These are phyloP conservation scores for Phytophthora citrophthora DNA, from an alignment of 352 stramenopile species.

Conservation along the genomic window DNA sequence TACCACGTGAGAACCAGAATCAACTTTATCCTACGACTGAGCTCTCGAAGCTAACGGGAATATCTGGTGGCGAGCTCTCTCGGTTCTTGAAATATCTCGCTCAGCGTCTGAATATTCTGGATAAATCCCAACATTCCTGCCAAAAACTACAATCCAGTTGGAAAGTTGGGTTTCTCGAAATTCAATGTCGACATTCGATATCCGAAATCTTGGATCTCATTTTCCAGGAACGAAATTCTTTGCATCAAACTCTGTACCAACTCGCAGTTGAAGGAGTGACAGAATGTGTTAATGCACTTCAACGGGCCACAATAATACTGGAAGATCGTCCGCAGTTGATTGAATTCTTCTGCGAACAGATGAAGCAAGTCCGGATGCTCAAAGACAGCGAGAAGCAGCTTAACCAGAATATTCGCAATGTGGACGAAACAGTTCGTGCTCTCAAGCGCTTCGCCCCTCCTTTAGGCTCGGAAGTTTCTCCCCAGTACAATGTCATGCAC, in stretches of 20 bases:
- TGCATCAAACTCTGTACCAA: conserved; percentile 48
- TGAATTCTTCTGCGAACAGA: conserved; percentile 75
- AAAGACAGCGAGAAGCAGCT: conserved; percentile 65
- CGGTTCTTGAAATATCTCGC: conserved; percentile 53
- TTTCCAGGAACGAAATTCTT: conserved; percentile 45
- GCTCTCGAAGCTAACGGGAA: conserved; percentile 38
- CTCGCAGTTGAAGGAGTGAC: conserved; percentile 42
- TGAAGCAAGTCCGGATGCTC: conserved; percentile 60
- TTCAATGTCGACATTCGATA: conserved; percentile 69
- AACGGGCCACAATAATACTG: conserved; percentile 52
- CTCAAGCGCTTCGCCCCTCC: conserved; percentile 53
- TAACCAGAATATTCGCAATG: conserved; percentile 71
- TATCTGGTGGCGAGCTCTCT: conserved; percentile 45
- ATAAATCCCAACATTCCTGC: conserved; percentile 62
- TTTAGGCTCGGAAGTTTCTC: conserved; percentile 28
- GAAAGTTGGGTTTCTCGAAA: conserved; percentile 78
- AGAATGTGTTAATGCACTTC: conserved; percentile 50
- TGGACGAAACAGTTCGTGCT: conserved; percentile 65
- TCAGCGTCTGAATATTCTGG: conserved; percentile 44
- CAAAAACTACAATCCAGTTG: conserved; percentile 73
- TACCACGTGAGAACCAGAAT: neutral
- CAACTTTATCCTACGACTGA: conserved; percentile 11
- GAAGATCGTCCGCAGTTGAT: conserved; percentile 78
- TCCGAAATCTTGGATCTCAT: conserved; percentile 70
- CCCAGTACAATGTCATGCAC: conserved; percentile 62